Conservation (phyloP, 1,284 basidiomycete species). For the Apiotrichum brassicae region DNA sequence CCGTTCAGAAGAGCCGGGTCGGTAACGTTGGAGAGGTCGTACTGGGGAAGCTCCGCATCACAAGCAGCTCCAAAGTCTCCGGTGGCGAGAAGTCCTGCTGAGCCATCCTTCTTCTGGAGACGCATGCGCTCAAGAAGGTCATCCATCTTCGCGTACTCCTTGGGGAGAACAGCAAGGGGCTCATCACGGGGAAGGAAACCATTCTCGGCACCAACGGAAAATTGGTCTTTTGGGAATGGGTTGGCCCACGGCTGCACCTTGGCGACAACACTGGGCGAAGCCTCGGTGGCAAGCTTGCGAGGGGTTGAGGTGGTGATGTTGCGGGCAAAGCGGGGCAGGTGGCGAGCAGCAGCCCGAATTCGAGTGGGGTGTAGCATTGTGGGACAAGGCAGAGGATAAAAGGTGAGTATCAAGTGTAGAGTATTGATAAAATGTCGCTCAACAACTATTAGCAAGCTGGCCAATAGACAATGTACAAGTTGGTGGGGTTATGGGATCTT, state of each 20-base stretch:
- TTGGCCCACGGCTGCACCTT: slow-evolving; percentile 8
- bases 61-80: slow-evolving; percentile 16
- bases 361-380: neutral
- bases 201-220: slow-evolving; percentile 12
- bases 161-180: slow-evolving; percentile 12
- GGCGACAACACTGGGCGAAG: neutral
- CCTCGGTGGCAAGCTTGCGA: slow-evolving; percentile 1
- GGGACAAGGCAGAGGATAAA: neutral
- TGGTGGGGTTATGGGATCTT: too few relatives aligned
- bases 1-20: slow-evolving; percentile 12
- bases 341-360: neutral
- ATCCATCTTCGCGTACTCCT: slow-evolving; percentile 18
- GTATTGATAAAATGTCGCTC: too few relatives aligned
- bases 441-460: too few relatives aligned
- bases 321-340: neutral
- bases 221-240: slow-evolving; percentile 15
- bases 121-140: slow-evolving; percentile 17
- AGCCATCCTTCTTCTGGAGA: slow-evolving; percentile 10
- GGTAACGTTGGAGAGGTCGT: slow-evolving; percentile 14
- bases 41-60: slow-evolving; percentile 14
- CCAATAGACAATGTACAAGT: too few relatives aligned
- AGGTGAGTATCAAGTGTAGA: neutral
- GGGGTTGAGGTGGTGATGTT: neutral
- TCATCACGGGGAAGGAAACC: slow-evolving; percentile 17
- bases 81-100: slow-evolving; percentile 10